Evolutionary conservation across 2,329 filamentous ascomycete species (phyloP).

Genomic region (Ophiostoma populinum): DNA sequence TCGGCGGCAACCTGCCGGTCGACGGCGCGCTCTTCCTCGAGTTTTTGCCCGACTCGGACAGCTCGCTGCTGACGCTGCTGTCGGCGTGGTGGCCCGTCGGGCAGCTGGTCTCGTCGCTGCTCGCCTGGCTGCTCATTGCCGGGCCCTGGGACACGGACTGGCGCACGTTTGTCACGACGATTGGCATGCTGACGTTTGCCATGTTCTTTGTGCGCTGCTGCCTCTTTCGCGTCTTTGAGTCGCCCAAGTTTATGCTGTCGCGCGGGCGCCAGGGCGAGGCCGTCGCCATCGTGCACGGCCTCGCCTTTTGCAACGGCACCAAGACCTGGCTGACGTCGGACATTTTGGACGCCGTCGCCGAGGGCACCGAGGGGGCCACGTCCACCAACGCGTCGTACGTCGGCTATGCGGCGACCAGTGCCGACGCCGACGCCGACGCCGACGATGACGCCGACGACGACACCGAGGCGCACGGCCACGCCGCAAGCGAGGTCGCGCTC

Average conservation of each 20-base stretch:
- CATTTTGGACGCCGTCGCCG: conserved; percentile 39
- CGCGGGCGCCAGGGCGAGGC: conserved; percentile 63
- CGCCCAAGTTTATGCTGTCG: conserved; percentile 66
- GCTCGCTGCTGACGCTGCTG: conserved; percentile 58
- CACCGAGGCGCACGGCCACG: neutral
- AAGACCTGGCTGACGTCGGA: conserved; percentile 66
- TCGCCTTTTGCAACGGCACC: conserved; percentile 52
- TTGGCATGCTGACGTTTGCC: conserved; percentile 54
- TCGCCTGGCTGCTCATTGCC: conserved; percentile 63
- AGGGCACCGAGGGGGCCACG: conserved; percentile 18
- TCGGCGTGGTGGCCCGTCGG: conserved; percentile 79
- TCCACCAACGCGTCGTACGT: neutral
- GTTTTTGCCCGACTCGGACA: conserved; percentile 60
- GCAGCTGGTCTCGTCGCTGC: conserved; percentile 52
- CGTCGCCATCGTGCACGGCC: conserved; percentile 61
- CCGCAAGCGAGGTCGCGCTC: neutral
- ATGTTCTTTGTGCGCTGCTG: conserved; percentile 71
- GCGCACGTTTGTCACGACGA: conserved; percentile 54
- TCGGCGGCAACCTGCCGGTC: conserved; percentile 61
- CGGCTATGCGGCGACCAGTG: no score
- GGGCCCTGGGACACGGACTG: conserved; percentile 48
- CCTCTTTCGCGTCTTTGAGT: conserved; percentile 68
- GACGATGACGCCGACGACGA: neutral
- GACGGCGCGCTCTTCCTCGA: conserved; percentile 72
- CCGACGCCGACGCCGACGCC: conserved; percentile 1